phyloP scores from a whole-genome alignment of 1,139 yeast species.

The Hyphopichia burtonii region DNA sequence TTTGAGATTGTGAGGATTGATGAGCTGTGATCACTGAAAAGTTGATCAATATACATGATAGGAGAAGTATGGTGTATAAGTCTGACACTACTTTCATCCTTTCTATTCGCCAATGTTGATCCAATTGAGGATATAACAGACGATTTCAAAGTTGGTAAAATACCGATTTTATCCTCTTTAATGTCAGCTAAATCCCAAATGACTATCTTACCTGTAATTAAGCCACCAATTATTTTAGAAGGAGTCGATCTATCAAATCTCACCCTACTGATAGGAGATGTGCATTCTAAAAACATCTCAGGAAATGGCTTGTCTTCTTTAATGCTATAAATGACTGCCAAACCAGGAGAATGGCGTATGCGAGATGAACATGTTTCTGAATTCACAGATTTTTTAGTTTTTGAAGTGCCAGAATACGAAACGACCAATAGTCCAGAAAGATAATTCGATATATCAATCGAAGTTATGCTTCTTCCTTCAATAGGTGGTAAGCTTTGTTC shows the following conservation, averaged over 20 bases:
- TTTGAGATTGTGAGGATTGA: conserved; percentile 30
- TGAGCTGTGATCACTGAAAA: conserved; percentile 23
- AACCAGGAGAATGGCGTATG: conserved; percentile 25
- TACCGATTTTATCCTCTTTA: neutral
- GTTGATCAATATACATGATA: conserved; percentile 6
- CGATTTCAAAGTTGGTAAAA: conserved; percentile 3
- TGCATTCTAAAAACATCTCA: conserved; percentile 46
- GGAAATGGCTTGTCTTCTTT: conserved; percentile 28
- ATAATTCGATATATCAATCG: neutral
- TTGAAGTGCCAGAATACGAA: conserved; percentile 9
- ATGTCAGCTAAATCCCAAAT: conserved; percentile 35
- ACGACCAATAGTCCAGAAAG: conserved; percentile 37
- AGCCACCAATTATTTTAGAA: conserved; percentile 35
- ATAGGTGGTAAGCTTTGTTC: conserved; percentile 2
- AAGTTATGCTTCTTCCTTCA: conserved; percentile 1
- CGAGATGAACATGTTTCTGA: neutral
- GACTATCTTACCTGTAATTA: conserved; percentile 35
- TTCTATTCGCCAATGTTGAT: conserved; percentile 5
- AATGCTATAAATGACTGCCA: conserved; percentile 35
- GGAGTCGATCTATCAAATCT: conserved; percentile 31
- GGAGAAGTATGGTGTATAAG: conserved; percentile 7
- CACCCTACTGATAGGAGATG: conserved; percentile 46
- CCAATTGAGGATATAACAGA: conserved; percentile 2
- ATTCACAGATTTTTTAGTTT: neutral
- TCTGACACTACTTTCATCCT: neutral